Evolutionary conservation across 352 stramenopile species (phyloP), one percentile per base, ranked within the genome.

Genomic region (Plasmopara halstedii): DNA sequence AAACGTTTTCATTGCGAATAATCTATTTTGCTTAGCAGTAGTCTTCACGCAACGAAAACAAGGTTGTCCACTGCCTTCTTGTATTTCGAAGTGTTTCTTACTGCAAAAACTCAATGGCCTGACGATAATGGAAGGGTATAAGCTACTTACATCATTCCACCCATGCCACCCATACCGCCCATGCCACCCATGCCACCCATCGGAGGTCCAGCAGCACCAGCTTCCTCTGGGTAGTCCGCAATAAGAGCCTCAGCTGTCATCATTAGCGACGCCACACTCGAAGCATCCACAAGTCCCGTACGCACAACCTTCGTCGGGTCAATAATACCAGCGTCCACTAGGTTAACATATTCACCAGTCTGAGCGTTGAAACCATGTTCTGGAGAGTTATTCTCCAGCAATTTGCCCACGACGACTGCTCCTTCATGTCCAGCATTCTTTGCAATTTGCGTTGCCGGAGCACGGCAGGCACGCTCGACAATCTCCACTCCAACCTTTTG

Each of bases 191-290:
- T 89, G 53, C 85, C 86, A 25, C 64, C 71, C 82, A 96, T 95
- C 4, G 79, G 79, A 14, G 53, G 57, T 38, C 62, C 65, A 27
- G 40, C 56, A 2, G 44, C 53, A 1, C 77, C 80, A 2, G 83
- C 70, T 53, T 98, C 87, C 44, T 91, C 77, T 32, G 95, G 95
- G 58, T 98, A 66, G 67, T 99, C 96, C 6, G 88, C 88, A 67
- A 99, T 98, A 61, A 99, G 94, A 26, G 94, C 84, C 68, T 99
- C 97, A 19, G 96, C 97, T n/a, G 97, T 99, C 73, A 98, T 99
- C 67, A 99, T 96, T 42, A 99, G 81, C 64, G 93, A 97, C 26
- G 97, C 95, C 19, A 99, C 97, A 62, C 91, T 98, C 32, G 96
- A 96, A 20, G 97, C 96, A 71, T 99, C 96, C 32, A 99, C 78